Evolutionary conservation across 2,329 filamentous ascomycete species (phyloP).

Genomic region (Colletotrichum sidae): DNA sequence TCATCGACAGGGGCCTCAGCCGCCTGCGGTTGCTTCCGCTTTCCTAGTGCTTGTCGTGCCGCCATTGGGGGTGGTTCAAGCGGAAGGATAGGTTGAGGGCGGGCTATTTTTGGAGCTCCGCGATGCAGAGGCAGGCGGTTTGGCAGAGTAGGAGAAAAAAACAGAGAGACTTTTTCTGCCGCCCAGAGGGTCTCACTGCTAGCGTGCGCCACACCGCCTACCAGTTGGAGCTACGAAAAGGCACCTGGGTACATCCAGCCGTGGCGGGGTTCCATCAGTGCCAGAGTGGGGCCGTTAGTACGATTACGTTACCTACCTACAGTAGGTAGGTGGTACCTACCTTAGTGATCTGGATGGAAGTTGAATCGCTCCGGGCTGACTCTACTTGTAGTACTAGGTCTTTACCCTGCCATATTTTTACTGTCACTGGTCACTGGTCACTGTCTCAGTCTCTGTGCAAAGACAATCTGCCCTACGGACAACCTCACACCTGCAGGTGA

Average conservation of each 20-base stretch:
- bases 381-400: no score
- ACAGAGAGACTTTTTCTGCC: constrained; percentile 37
- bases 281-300: constrained; percentile 12
- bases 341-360: no score
- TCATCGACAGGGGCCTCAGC: constrained; percentile 69
- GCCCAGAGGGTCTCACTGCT: constrained; percentile 6
- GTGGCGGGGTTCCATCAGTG: constrained; percentile 29
- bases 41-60: constrained; percentile 60
- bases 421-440: no score
- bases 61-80: constrained; percentile 48
- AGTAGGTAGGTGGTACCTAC: no score
- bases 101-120: constrained; percentile 38
- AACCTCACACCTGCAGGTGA: no score
- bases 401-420: no score
- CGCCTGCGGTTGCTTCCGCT: constrained; percentile 73
- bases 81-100: constrained; percentile 19
- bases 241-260: no score
- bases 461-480: constrained; percentile 10
- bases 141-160: neutral
- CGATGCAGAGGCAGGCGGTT: constrained; percentile 34
- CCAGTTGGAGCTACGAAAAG: no score
- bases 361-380: no score
- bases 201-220: constrained; percentile 33
- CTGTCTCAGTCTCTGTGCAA: neutral
- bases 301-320: no score